These are phyloP conservation scores for Fusarium globosum DNA, from an alignment of 2,329 filamentous ascomycete genomes.

Conservation along the genomic window DNA sequence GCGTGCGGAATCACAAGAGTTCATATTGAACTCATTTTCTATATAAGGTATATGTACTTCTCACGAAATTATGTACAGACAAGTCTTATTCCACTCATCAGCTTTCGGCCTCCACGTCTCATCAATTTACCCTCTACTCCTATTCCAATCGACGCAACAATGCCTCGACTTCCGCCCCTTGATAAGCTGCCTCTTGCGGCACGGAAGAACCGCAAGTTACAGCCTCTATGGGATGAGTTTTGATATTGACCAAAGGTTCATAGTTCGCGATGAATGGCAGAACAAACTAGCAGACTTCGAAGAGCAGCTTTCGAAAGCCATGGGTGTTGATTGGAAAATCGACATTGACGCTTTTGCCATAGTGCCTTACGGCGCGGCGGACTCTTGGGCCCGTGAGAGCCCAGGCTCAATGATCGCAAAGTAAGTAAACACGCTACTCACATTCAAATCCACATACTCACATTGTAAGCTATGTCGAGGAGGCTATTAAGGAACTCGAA, in stretches of 20 bases:
- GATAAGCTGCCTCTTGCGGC: background rate
- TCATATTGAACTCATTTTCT: accelerated
- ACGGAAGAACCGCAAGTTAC: background rate
- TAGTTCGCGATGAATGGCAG: background rate
- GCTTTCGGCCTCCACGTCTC: accelerated
- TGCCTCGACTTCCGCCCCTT: background rate
- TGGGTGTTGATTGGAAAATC: background rate
- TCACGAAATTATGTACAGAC: accelerated
- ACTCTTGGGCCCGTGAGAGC: background rate
- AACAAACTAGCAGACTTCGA: background rate
- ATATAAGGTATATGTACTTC: accelerated
- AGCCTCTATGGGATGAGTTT: accelerated
- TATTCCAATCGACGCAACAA: accelerated
- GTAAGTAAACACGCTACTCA: accelerated
- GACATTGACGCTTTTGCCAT: background rate
- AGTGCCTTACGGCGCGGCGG: background rate
- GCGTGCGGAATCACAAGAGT: background rate
- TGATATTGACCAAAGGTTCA: accelerated
- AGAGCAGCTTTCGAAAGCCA: background rate
- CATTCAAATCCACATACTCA: accelerated
- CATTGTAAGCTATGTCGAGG: background rate
- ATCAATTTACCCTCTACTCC: accelerated
- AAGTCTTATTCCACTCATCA: background rate
- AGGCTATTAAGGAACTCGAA: background rate
- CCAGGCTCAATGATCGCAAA: background rate